phyloP scores from a whole-genome alignment of 2,329 filamentous ascomycete genomes.

The Davidsoniella virescens region DNA sequence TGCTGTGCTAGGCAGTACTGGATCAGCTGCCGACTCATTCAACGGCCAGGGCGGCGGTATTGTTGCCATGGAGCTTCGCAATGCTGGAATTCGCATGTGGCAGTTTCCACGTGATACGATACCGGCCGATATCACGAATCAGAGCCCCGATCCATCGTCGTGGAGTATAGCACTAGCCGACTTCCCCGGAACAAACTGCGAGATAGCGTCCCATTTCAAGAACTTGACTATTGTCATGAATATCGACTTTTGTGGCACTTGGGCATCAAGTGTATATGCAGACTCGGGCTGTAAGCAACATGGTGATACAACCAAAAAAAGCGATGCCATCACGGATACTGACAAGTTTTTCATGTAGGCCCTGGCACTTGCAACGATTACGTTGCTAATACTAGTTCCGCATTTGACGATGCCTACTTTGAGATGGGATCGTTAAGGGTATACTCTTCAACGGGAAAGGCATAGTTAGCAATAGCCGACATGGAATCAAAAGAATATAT shows the following conservation, averaged over 20 bases:
- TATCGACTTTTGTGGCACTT: conserved; percentile 46
- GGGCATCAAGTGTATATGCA: conserved; percentile 31
- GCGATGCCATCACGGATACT: not conserved
- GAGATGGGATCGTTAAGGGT: conserved; percentile 46
- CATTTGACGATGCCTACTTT: conserved; percentile 46
- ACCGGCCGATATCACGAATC: conserved; percentile 33
- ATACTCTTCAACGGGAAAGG: conserved; percentile 21
- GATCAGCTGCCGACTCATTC: conserved; percentile 34
- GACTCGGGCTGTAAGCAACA: conserved; percentile 27
- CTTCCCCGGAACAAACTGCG: conserved; percentile 46
- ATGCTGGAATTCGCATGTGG: conserved; percentile 47
- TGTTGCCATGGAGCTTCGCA: conserved; percentile 44
- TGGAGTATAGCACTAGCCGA: conserved; percentile 50
- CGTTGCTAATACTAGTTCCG: conserved; percentile 39
- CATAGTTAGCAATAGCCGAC: too few species aligned
- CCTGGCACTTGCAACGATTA: conserved; percentile 39
- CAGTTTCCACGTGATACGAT: conserved; percentile 34
- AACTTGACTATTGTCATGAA: conserved; percentile 52
- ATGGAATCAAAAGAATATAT: too few species aligned
- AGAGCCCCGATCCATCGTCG: conserved; percentile 39
- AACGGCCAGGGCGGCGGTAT: conserved; percentile 40
- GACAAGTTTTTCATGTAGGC: conserved; percentile 20
- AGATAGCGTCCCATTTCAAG: conserved; percentile 41
- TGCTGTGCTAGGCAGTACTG: conserved; percentile 28
- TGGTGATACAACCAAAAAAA: not conserved